These are phyloP conservation scores for Ganoderma multipileum DNA, from an alignment of 1,284 basidiomycete species.

Conservation along the genomic window DNA sequence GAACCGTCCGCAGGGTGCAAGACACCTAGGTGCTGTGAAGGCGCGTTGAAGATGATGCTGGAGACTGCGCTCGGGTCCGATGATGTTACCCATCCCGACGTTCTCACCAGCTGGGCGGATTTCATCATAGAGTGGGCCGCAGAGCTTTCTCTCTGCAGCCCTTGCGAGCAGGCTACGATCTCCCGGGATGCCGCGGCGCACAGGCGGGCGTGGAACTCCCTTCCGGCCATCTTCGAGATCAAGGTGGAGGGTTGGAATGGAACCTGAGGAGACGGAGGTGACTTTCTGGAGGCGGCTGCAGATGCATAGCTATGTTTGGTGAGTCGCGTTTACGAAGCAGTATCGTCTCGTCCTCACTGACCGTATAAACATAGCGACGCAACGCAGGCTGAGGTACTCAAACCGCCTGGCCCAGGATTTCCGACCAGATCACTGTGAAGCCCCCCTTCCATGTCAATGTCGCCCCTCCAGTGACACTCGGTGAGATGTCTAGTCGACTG, in stretches of 20 bases:
- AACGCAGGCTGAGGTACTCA: too few species aligned
- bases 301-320: background rate
- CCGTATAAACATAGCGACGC: too few species aligned
- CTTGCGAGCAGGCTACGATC: background rate
- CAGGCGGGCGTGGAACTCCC: background rate
- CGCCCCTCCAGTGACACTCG: too few species aligned
- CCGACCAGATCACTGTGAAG: too few species aligned
- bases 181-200: background rate
- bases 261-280: background rate
- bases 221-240: background rate
- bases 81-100: background rate
- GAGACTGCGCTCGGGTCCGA: background rate
- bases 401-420: too few species aligned
- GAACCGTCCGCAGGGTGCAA: background rate
- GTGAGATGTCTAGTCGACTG: too few species aligned
- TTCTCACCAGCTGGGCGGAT: background rate
- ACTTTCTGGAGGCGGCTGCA: background rate
- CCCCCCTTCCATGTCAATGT: too few species aligned
- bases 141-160: background rate
- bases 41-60: background rate
- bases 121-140: background rate
- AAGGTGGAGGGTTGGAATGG: background rate
- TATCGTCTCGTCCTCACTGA: too few species aligned
- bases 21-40: background rate
- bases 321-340: background rate